Conservation (phyloP, 345 rosid genomes). For the Citrus glauca region DNA sequence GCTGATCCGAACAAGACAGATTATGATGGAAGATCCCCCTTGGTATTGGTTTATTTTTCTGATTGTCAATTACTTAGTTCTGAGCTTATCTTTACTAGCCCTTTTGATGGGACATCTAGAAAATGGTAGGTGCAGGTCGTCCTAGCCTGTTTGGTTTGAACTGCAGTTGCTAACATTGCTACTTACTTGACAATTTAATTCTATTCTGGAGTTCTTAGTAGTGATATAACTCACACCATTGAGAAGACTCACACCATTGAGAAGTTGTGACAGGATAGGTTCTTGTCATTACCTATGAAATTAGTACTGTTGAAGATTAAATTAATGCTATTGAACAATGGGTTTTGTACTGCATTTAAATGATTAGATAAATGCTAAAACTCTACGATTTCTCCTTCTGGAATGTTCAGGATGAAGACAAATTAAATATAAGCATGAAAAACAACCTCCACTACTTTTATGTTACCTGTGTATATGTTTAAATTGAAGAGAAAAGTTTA, state of each 20-base stretch:
- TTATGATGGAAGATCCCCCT: conserved; percentile 89
- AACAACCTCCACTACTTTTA: neutral
- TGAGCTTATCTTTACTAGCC: neutral
- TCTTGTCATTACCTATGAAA: neutral
- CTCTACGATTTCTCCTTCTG: neutral
- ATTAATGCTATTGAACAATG: neutral
- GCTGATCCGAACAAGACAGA: conserved; percentile 88
- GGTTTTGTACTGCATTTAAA: neutral
- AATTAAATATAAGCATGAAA: neutral
- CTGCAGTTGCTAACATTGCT: neutral
- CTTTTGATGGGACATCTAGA: neutral
- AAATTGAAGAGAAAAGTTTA: neutral
- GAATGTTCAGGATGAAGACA: neutral
- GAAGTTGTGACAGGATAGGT: neutral
- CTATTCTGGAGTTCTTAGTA: too few relatives aligned
- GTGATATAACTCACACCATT: neutral
- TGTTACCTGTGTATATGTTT: neutral
- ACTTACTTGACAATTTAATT: neutral
- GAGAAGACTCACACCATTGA: neutral
- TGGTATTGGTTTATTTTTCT: conserved; percentile 41
- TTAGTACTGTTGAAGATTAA: neutral
- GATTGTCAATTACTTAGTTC: neutral
- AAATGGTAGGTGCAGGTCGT: neutral
- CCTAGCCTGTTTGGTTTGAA: neutral
- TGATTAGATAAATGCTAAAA: neutral